Evolutionary conservation across 305 asterid species (phyloP).

Genomic region (Fraxinus xanthoxyloides): DNA sequence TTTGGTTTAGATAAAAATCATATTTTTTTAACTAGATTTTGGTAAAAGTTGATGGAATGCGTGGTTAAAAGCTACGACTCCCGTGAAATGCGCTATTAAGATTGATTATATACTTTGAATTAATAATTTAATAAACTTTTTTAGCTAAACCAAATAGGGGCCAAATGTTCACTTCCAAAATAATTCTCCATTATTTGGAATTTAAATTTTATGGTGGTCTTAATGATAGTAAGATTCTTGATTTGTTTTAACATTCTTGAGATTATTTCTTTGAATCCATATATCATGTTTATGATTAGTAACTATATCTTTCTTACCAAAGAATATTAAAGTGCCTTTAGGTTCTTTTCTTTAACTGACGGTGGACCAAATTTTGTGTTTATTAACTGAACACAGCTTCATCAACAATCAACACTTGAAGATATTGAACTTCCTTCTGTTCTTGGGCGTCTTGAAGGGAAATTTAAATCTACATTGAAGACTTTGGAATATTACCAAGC

Average conservation of each 20-base stretch:
- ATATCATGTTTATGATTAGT: background rate
- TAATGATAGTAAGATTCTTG: background rate
- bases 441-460: conserved; percentile 54
- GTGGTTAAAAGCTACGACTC: background rate
- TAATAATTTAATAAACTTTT: background rate
- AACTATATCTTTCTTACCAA: background rate
- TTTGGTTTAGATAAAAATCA: background rate
- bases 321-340: background rate
- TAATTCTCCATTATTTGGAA: background rate
- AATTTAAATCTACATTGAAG: conserved; percentile 51
- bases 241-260: background rate
- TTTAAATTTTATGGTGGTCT: background rate
- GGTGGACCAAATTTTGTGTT: conserved; percentile 16
- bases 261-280: background rate
- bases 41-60: no score
- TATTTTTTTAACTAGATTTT: background rate
- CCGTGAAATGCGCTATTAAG: background rate
- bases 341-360: background rate
- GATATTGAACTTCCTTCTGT: conserved; percentile 49
- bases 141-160: background rate
- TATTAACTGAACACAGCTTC: conserved; percentile 42
- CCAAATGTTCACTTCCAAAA: no score
- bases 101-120: background rate
- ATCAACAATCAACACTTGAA: conserved; percentile 44
- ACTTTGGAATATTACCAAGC: conserved; percentile 61